These are phyloP conservation scores for Phaseolus coccineus DNA, from an alignment of 331 rosid species.

Conservation along the genomic window DNA sequence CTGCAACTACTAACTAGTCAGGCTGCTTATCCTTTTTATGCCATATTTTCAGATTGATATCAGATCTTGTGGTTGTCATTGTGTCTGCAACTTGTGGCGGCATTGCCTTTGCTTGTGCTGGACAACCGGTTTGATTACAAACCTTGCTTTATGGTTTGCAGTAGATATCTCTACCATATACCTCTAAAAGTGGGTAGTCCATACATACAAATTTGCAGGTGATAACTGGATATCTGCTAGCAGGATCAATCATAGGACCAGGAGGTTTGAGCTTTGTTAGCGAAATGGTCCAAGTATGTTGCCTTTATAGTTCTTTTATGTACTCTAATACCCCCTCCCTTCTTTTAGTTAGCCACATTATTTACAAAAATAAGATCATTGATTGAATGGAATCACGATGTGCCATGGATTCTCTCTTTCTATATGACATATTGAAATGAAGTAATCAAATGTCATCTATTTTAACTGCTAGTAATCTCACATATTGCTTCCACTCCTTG, in stretches of 20 bases:
- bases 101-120: constrained; percentile 96
- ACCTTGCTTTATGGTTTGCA: constrained; percentile 34
- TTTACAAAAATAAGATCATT: constrained; percentile 21
- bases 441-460: constrained; percentile 19
- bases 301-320: constrained; percentile 37
- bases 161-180: constrained; percentile 20
- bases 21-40: constrained; percentile 45
- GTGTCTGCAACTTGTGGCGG: constrained; percentile 98
- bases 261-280: constrained; percentile 95
- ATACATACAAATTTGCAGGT: constrained; percentile 63
- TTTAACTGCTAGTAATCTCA: constrained; percentile 26
- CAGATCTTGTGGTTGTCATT: constrained; percentile 92
- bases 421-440: constrained; percentile 13
- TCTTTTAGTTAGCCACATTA: constrained; percentile 18
- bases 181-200: constrained; percentile 23
- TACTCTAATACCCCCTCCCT: not conserved
- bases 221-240: constrained; percentile 89
- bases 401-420: constrained; percentile 12
- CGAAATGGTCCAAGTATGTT: constrained; percentile 98
- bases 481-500: constrained; percentile 43
- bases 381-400: constrained; percentile 26
- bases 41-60: constrained; percentile 75
- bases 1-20: constrained; percentile 44
- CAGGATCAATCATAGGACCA: constrained; percentile 93
- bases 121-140: constrained; percentile 86